Base-by-base conservation (phyloP, 768 basidiomycete genomes). In the Candolleomyces aberdarensis region DNA sequence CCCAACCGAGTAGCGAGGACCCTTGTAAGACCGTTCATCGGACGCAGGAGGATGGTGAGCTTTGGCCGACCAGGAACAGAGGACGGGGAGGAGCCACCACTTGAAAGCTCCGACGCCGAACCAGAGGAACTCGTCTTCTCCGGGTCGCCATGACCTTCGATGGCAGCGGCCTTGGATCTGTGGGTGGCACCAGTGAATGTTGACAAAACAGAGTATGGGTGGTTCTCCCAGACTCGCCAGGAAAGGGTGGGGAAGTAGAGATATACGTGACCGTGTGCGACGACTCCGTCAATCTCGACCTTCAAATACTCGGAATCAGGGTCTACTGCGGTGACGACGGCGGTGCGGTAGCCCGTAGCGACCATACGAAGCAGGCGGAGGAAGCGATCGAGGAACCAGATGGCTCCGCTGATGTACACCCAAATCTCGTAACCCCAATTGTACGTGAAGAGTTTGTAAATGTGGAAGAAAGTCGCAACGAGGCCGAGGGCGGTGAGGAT, bases 401-500 rank as follows among this genome's bases (percentile, higher is more conserved):
- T 53, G 1, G 29, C 43, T 3, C 57, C 61, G 13, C 50, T 57
- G 51, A 62, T 62, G 32, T 62, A 62, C 55, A 62, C 61, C 61
- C 61, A 62, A 29, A 62, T 62, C 20, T 62, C 61, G 61, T 58
- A 62, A 14, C 61, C 61, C 56, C 57, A 62, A 5, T 62, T 54
- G 57, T 58, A 58, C 15, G 26, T 54, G 61, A 41, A 62, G 39
- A 58, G 51, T 22, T 58, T 20, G 43, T 20, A 62, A 50, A 62
- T 62, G 51, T 62, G 61, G 44, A 54, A 31, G 57, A 58, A 62
- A 3, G 61, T 62, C 15, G 50, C 61, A 51, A 62, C 36, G 26
- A 62, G 61, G 44, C 44, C 57, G 51, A 62, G 50, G 22, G 57
- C 57, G 26, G 68, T 77, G 66, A 78, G 62, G 3, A 79, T 5